Percentiles rank a stretch among this genome's conserved stretches.
phyloP scores from a whole-genome alignment of 2,329 filamentous ascomycete species.

The Talaromyces sp. region DNA sequence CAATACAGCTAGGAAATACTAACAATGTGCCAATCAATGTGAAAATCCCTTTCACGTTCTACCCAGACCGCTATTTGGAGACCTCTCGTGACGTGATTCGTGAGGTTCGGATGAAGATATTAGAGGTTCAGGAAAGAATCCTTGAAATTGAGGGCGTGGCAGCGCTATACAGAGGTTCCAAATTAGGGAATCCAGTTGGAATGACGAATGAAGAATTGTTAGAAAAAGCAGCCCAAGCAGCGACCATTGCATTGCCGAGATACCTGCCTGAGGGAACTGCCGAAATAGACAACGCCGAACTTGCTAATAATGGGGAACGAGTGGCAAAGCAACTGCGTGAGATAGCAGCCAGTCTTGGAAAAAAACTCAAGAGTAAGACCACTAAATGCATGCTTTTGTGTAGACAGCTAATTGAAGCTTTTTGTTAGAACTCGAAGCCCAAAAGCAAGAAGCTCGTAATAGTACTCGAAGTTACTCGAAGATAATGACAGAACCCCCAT shows the following conservation, averaged over 20 bases:
- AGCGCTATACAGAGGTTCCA: slow-evolving; percentile 23
- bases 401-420: not conserved
- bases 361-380: slow-evolving; percentile 35
- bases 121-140: slow-evolving; percentile 29
- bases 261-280: slow-evolving; percentile 13
- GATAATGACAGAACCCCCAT: slow-evolving; percentile 41
- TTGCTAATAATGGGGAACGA: slow-evolving; percentile 18
- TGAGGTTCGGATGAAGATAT: slow-evolving; percentile 39
- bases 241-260: slow-evolving; percentile 21
- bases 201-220: slow-evolving; percentile 26
- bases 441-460: slow-evolving; percentile 36
- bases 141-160: slow-evolving; percentile 26
- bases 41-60: slow-evolving; percentile 50
- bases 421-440: slow-evolving; percentile 38
- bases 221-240: slow-evolving; percentile 30
- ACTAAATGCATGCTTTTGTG: not conserved
- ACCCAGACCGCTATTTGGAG: slow-evolving; percentile 56
- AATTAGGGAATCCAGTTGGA: slow-evolving; percentile 13
- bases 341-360: slow-evolving; percentile 33
- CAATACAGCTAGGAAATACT: slow-evolving; percentile 38
- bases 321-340: slow-evolving; percentile 29
- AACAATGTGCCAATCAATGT: slow-evolving; percentile 35
- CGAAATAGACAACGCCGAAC: slow-evolving; percentile 15
- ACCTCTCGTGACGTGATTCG: slow-evolving; percentile 44
- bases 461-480: slow-evolving; percentile 41